Evolutionary conservation across 257 asterid species (phyloP), one percentile per base, ranked within the genome.

Genomic region (Scutellaria barbata): DNA sequence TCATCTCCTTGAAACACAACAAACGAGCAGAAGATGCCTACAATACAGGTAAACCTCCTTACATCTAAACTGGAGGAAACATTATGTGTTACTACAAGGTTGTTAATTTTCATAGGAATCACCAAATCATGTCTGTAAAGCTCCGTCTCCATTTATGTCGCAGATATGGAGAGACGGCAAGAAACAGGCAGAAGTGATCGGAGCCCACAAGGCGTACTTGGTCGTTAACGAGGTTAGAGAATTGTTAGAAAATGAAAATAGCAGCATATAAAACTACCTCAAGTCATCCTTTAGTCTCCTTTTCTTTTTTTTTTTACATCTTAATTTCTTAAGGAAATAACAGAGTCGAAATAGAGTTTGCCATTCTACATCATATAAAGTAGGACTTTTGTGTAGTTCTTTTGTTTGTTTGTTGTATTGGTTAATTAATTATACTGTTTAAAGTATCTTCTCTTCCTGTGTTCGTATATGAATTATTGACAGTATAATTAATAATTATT

Each of bases 111-210:
- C 60, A 22, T 69, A n/a, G 8, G 59, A 18, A 57, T 57, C 59
- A 11, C 8, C 10, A 40, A 25, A 41, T 10, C 45, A 68, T 20
- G 56, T 8, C 60, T 22, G 53, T 22, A 45, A 65, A 9, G 35
- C 41, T 22, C 5, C 37, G 47, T 76, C 3, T 40, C 5, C 18
- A 52, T 76, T 61, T 13, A 6, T 46, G 60, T 77, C 39, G 68
- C 88, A 93, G 97, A 79, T 90, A 43, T 93, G 98, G 98, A 84
- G 74, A 76, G 90, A 89, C 74, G 90, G 96, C n/a, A 72, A 86
- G 85, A 90, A 90, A 77, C 87, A 81, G 66, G 87, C 55, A 0
- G 98, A 93, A 89, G 95, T 93, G 82, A 91, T 90, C 33, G 98
- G 97, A 60, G 91, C 96, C 76, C 87, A 89, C 77, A 86, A 86